Conservation (phyloP, 495 filamentous ascomycete genomes). For the Opeltia flavorubescens region DNA sequence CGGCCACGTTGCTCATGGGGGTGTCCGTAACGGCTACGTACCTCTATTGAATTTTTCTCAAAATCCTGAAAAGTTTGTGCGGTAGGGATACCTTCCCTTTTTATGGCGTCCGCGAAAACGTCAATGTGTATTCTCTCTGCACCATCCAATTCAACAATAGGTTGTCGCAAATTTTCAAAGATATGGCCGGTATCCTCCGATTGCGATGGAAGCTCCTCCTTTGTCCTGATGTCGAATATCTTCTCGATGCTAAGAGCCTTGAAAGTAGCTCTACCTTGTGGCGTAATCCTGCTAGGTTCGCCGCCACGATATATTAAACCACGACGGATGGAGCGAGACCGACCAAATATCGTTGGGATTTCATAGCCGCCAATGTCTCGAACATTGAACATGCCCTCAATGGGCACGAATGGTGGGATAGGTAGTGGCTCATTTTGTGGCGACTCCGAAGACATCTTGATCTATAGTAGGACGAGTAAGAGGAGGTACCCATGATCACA, state of each 20-base stretch:
- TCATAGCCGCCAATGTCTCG: constrained; percentile 38
- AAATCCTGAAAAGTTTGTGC: too few species aligned
- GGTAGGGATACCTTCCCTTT: too few species aligned
- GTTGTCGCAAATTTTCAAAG: background rate
- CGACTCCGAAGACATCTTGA: background rate
- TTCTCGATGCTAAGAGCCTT: background rate
- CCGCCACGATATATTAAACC: background rate
- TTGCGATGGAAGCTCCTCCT: background rate
- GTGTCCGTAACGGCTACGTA: too few species aligned
- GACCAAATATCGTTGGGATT: constrained; percentile 24
- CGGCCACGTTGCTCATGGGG: too few species aligned
- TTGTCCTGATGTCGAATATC: background rate
- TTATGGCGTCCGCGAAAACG: background rate
- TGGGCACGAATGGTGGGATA: constrained; percentile 36
- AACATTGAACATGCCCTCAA: constrained; percentile 37
- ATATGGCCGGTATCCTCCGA: background rate
- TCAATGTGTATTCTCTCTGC: background rate
- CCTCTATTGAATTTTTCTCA: too few species aligned
- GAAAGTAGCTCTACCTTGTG: background rate
- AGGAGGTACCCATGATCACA: too few species aligned
- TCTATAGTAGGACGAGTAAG: background rate
- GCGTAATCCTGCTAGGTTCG: constrained; percentile 1
- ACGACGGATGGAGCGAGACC: constrained; percentile 32
- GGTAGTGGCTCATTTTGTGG: constrained; percentile 14
- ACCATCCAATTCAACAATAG: background rate